Percentiles rank a stretch among this genome's conserved stretches.
phyloP scores from a whole-genome alignment of 2,329 filamentous ascomycete genomes.

The Xylaria sp. region DNA sequence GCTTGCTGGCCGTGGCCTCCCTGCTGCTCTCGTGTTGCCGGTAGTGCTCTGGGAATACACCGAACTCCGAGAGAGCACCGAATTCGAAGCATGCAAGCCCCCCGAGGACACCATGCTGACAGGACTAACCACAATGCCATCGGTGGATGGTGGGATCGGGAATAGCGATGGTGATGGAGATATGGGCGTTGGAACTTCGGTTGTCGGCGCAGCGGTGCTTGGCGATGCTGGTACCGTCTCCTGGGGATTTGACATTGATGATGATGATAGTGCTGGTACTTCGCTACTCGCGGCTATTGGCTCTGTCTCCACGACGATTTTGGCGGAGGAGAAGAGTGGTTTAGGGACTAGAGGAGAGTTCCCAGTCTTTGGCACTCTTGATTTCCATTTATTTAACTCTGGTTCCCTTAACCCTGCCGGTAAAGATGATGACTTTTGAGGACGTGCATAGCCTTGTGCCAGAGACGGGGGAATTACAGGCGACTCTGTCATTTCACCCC shows the following conservation, averaged over 20 bases:
- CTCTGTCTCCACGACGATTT: conserved; percentile 20
- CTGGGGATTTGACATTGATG: neutral
- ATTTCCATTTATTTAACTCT: conserved; percentile 30
- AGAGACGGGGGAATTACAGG: conserved; percentile 33
- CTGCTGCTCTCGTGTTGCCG: conserved; percentile 7
- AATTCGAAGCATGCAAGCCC: conserved; percentile 23
- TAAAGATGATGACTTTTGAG: conserved; percentile 9
- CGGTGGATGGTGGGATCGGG: conserved; percentile 29
- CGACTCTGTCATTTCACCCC: conserved; percentile 34
- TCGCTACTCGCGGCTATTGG: neutral
- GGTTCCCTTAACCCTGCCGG: neutral
- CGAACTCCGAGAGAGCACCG: conserved; percentile 27
- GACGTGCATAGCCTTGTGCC: conserved; percentile 16
- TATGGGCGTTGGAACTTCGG: conserved; percentile 22
- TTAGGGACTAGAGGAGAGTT: conserved; percentile 26
- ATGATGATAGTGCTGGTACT: neutral
- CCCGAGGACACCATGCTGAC: conserved; percentile 17
- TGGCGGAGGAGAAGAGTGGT: conserved; percentile 35
- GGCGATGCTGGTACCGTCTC: conserved; percentile 2
- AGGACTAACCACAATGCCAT: conserved; percentile 24
- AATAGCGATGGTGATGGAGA: conserved; percentile 38
- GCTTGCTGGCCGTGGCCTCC: conserved; percentile 28
- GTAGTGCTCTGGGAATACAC: conserved; percentile 28
- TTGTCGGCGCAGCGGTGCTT: conserved; percentile 6
- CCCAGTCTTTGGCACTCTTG: conserved; percentile 24